These are phyloP conservation scores for Septoria linicola DNA, from an alignment of 2,329 filamentous ascomycete genomes.

Conservation along the genomic window DNA sequence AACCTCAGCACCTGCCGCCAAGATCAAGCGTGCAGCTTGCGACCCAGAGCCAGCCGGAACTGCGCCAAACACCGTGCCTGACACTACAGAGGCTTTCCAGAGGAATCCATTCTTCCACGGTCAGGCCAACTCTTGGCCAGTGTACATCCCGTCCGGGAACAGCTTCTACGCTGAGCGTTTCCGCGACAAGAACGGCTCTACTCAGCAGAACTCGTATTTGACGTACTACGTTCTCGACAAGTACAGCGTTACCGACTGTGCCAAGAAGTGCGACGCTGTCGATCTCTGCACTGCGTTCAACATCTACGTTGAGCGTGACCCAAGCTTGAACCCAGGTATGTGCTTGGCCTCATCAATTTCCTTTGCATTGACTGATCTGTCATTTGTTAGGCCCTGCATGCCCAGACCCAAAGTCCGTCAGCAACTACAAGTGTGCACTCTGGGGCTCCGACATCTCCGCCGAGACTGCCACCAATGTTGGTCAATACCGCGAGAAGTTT, in stretches of 20 bases:
- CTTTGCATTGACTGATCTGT: constrained; percentile 10
- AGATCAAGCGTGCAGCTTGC: constrained; percentile 36
- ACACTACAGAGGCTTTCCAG: constrained; percentile 32
- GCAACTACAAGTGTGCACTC: constrained; percentile 39
- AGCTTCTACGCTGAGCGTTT: constrained; percentile 28
- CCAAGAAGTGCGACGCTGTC: constrained; percentile 27
- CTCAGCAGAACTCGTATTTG: constrained; percentile 30
- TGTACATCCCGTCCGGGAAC: constrained; percentile 16
- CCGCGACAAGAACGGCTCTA: constrained; percentile 28
- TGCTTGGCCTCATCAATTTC: neutral
- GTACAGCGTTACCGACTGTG: constrained; percentile 28
- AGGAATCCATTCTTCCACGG: constrained; percentile 23
- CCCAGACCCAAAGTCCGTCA: constrained; percentile 33
- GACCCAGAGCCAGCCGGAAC: constrained; percentile 40
- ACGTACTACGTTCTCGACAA: constrained; percentile 28
- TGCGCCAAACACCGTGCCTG: constrained; percentile 33
- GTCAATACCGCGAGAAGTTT: constrained; percentile 29
- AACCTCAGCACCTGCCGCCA: constrained; percentile 21
- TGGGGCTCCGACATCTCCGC: constrained; percentile 37
- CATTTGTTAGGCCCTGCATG: constrained; percentile 33
- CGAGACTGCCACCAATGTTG: constrained; percentile 30
- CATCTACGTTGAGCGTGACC: constrained; percentile 32
- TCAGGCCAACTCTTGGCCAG: constrained; percentile 23
- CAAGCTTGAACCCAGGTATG: constrained; percentile 23
- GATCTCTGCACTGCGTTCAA: constrained; percentile 31